phyloP scores from a whole-genome alignment of 257 asterid genomes.

The Echites panduratus region DNA sequence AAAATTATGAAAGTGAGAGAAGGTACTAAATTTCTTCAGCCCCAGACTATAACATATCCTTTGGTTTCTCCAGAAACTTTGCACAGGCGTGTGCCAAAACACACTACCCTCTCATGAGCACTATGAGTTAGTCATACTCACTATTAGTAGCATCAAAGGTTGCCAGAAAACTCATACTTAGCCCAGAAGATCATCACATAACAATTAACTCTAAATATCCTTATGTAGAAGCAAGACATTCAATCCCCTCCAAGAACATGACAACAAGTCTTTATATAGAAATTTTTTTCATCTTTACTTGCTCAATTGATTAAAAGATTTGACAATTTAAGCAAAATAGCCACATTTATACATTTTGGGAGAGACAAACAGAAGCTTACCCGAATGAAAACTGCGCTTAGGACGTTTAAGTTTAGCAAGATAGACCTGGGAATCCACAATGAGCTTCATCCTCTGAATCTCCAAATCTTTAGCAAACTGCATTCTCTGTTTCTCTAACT shows the following conservation, averaged over 20 bases:
- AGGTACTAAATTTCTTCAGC: neutral
- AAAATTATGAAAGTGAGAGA: neutral
- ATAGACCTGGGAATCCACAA: slow-evolving; percentile 70
- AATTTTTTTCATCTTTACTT: neutral
- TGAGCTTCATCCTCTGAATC: slow-evolving; percentile 73
- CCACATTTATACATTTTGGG: neutral
- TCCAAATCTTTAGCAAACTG: slow-evolving; percentile 82
- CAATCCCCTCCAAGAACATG: neutral
- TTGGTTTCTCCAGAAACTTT: neutral
- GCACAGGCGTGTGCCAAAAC: neutral
- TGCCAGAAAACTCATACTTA: neutral
- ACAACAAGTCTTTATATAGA: neutral
- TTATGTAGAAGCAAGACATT: neutral
- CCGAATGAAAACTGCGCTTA: slow-evolving; percentile 35
- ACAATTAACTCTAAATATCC: neutral
- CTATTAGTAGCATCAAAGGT: neutral
- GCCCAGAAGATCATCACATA: neutral
- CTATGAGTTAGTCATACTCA: neutral
- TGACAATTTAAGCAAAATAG: neutral
- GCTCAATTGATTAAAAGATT: neutral
- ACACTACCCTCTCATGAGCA: neutral
- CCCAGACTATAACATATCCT: neutral
- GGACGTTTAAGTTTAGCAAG: slow-evolving; percentile 58
- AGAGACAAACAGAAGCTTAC: slow-evolving; percentile 29
- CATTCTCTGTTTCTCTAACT: slow-evolving; percentile 86